Conservation (phyloP, 768 basidiomycete genomes). For the Psilocybe cubensis region DNA sequence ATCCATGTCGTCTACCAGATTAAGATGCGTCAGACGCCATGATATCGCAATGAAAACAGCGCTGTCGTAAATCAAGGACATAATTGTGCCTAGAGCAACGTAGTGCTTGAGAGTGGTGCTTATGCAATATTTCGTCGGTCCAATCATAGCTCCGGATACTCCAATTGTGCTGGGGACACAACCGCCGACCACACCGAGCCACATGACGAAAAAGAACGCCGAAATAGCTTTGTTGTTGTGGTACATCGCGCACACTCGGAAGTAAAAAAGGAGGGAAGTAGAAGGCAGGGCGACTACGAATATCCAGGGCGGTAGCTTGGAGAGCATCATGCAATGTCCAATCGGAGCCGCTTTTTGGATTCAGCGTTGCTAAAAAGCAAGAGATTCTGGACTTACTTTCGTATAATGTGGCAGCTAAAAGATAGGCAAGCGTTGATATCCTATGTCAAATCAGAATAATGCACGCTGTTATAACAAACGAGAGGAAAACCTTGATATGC, state of each 20-base stretch:
- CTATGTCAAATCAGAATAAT: background rate
- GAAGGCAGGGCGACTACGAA: slow-evolving; percentile 1
- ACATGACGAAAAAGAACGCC: slow-evolving; percentile 27
- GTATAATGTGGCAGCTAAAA: slow-evolving; percentile 1
- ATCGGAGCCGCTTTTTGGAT: slow-evolving; percentile 3
- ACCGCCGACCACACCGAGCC: slow-evolving; percentile 27
- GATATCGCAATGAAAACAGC: slow-evolving; percentile 32
- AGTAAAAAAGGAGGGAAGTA: slow-evolving; percentile 11
- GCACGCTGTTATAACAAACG: background rate
- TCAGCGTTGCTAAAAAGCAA: background rate
- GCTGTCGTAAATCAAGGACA: slow-evolving; percentile 25
- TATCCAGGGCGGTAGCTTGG: background rate
- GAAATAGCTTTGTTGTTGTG: slow-evolving; percentile 14
- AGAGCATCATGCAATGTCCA: background rate
- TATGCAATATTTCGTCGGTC: slow-evolving; percentile 26
- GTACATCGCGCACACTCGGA: slow-evolving; percentile 17
- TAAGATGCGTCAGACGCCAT: slow-evolving; percentile 1
- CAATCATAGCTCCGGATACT: slow-evolving; percentile 16
- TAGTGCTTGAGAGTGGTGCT: slow-evolving; percentile 13
- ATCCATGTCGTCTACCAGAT: background rate
- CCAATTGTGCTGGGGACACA: slow-evolving; percentile 22
- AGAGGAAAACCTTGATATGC: slow-evolving; percentile 18
- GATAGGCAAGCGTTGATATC: slow-evolving; percentile 4
- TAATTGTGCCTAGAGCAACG: slow-evolving; percentile 12
- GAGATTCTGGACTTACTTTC: slow-evolving; percentile 1